phyloP scores from a whole-genome alignment of 805 yeast species.

The Geotrichum ghanense region DNA sequence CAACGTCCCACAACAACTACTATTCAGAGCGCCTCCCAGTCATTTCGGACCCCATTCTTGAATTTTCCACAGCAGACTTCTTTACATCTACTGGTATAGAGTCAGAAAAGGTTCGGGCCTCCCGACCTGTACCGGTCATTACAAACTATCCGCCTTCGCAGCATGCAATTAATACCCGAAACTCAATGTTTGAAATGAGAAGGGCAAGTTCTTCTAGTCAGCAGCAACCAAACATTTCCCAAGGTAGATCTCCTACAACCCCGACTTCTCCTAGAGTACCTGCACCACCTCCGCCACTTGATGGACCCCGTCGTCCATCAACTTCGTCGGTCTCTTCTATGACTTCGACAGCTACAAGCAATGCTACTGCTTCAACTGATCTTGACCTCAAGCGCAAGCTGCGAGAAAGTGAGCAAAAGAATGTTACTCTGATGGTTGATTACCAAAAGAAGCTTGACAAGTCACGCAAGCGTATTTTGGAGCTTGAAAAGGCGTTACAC shows the following conservation, averaged over 20 bases:
- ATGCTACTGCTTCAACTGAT: not conserved
- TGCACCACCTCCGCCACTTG: not conserved
- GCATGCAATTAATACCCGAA: not conserved
- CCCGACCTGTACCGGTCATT: not conserved
- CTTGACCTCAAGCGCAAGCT: slow-evolving; percentile 8
- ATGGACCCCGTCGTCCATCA: not conserved
- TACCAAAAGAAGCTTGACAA: slow-evolving; percentile 16
- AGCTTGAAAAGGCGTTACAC: slow-evolving; percentile 12
- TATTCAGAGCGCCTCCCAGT: slow-evolving; percentile 6
- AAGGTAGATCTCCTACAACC: not conserved
- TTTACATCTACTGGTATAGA: slow-evolving; percentile 3
- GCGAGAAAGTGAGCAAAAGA: slow-evolving; percentile 13
- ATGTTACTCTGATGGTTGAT: slow-evolving; percentile 11
- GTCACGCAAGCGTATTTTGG: slow-evolving; percentile 12
- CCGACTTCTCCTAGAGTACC: not conserved
- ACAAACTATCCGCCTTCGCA: slow-evolving; percentile 2
- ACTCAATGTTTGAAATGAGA: not conserved
- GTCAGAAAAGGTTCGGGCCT: not conserved
- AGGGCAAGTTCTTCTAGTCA: not conserved
- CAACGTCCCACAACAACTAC: not conserved
- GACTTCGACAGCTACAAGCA: not conserved
- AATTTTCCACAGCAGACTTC: slow-evolving; percentile 16
- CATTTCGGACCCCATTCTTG: slow-evolving; percentile 17
- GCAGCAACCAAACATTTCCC: not conserved
- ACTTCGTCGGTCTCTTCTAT: not conserved